These are phyloP conservation scores for Selaginella moellendorffii DNA, from an alignment of 75 land plant species.

Conservation along the genomic window DNA sequence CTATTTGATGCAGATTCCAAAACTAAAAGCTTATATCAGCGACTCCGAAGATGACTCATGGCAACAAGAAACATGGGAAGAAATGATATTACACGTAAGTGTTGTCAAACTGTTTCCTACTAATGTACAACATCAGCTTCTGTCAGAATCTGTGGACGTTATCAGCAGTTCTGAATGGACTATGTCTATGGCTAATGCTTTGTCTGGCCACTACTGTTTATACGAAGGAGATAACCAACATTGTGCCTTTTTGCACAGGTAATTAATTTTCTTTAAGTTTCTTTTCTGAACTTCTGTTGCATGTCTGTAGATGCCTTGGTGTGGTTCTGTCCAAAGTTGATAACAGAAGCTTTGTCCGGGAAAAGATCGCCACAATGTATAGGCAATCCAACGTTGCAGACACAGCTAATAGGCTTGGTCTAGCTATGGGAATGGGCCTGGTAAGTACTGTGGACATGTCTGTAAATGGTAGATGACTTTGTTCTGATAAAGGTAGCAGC, in stretches of 20 bases:
- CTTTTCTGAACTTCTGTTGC: neutral
- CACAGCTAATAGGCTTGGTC: conserved; percentile 72
- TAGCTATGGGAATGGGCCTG: conserved; percentile 96
- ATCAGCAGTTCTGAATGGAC: conserved; percentile 64
- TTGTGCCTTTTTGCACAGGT: conserved; percentile 84
- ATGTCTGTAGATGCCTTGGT: conserved; percentile 58
- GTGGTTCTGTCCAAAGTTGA: conserved; percentile 82
- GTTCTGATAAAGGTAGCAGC: conserved; percentile 60
- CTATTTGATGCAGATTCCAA: conserved; percentile 55
- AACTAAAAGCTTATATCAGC: conserved; percentile 84
- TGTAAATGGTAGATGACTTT: neutral
- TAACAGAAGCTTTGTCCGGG: conserved; percentile 53
- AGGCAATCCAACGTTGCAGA: conserved; percentile 55
- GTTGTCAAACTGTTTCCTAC: neutral
- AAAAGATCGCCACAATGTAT: conserved; percentile 83
- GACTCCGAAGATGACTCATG: conserved; percentile 76
- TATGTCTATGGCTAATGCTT: conserved; percentile 65
- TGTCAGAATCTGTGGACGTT: conserved; percentile 93
- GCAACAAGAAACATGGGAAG: conserved; percentile 90
- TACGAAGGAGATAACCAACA: conserved; percentile 71
- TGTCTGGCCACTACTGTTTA: conserved; percentile 54
- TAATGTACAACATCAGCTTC: conserved; percentile 37
- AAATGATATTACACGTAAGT: conserved; percentile 90
- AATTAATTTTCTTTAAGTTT: conserved; percentile 1
- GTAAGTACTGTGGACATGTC: conserved; percentile 24